A percentile compares a stretch with the other conserved stretches of the same genome.
Conservation (phyloP, 179 eudicot genomes). For the Spinacia oleracea region DNA sequence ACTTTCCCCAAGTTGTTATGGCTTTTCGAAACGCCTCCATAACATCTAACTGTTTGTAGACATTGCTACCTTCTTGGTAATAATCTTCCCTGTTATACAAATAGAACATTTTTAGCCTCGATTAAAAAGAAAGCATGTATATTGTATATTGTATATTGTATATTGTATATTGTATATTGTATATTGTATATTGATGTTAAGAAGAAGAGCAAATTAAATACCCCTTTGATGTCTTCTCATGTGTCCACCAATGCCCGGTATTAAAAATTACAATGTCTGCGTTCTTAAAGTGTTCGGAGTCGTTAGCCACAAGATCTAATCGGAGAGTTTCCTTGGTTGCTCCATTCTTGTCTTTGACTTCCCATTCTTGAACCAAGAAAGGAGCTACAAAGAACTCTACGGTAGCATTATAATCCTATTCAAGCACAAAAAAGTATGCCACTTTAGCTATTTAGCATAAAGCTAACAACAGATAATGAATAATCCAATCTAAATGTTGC, state of each 20-base stretch:
- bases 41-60: slow-evolving; percentile 69
- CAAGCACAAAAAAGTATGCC: not conserved
- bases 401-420: slow-evolving; percentile 71
- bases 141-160: too few relatives aligned
- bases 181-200: not conserved
- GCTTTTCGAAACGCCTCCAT: slow-evolving; percentile 84
- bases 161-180: too few relatives aligned
- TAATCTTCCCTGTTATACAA: slow-evolving; percentile 65
- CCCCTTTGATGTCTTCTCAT: slow-evolving; percentile 84
- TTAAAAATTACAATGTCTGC: slow-evolving; percentile 81
- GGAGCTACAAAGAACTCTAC: slow-evolving; percentile 91
- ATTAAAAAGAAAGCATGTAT: not conserved
- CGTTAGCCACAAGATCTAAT: slow-evolving; percentile 59
- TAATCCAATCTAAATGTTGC: not conserved
- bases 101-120: not conserved
- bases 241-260: slow-evolving; percentile 99
- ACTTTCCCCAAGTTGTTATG: slow-evolving; percentile 89
- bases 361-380: slow-evolving; percentile 89
- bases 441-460: not conserved
- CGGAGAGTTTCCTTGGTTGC: slow-evolving; percentile 78
- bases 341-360: slow-evolving; percentile 53
- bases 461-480: not conserved
- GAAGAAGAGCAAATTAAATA: slow-evolving; percentile 27
- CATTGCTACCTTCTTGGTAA: slow-evolving; percentile 96
- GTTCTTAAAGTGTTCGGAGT: slow-evolving; percentile 52